These are phyloP conservation scores for Jackrogersella multiformis DNA, from an alignment of 495 filamentous ascomycete genomes.

Conservation along the genomic window DNA sequence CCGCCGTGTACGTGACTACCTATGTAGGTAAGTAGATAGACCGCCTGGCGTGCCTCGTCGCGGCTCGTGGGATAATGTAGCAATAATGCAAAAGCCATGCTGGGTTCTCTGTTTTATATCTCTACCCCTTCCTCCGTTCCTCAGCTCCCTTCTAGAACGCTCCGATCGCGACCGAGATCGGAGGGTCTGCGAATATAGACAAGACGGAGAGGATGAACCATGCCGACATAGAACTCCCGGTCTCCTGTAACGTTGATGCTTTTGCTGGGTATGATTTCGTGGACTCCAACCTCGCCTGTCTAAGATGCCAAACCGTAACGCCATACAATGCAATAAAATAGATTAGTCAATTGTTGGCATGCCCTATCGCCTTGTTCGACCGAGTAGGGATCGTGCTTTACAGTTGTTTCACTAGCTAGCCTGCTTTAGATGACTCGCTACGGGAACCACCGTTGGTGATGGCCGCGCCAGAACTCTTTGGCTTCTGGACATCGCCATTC, in stretches of 20 bases:
- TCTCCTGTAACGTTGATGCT: conserved; percentile 47
- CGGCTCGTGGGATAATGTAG: background rate
- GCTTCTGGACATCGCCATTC: conserved; percentile 35
- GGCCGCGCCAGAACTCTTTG: conserved; percentile 35
- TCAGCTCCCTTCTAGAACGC: conserved; percentile 13
- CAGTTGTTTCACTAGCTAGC: conserved; percentile 15
- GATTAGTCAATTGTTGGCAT: conserved; percentile 7
- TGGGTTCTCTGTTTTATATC: conserved; percentile 9
- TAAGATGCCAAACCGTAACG: conserved; percentile 46
- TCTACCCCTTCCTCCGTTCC: background rate
- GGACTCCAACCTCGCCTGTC: conserved; percentile 44
- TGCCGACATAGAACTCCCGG: conserved; percentile 42
- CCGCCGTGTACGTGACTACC: too few species aligned
- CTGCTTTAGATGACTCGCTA: conserved; percentile 34
- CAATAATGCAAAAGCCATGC: conserved; percentile 7
- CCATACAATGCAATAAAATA: conserved; percentile 46
- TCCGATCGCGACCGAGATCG: conserved; percentile 10
- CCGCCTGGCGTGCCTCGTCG: background rate
- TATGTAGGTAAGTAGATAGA: background rate
- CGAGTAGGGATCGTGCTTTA: conserved; percentile 1
- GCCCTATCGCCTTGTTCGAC: background rate
- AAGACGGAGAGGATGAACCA: conserved; percentile 32
- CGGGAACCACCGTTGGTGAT: conserved; percentile 40
- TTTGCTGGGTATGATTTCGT: conserved; percentile 48
- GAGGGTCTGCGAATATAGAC: conserved; percentile 31